A percentile compares a stretch with the other conserved stretches of the same genome.
Evolutionary conservation across 1,139 yeast species (phyloP).

Genomic region (Nakaseomyces sp.): DNA sequence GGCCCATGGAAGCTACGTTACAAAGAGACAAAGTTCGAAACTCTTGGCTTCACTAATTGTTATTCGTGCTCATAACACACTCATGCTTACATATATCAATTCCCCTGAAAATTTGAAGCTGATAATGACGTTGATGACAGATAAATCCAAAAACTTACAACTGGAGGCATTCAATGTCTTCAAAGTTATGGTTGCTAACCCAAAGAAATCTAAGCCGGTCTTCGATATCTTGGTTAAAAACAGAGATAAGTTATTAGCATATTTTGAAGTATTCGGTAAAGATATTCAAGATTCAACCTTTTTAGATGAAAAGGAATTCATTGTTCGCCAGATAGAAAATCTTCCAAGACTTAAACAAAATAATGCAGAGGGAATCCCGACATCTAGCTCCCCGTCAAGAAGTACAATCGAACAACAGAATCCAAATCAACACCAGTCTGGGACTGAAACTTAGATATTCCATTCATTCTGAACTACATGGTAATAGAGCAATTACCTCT

Average conservation of each 20-base stretch:
- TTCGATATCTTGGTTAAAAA: conserved; percentile 76
- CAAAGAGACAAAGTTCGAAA: conserved; percentile 83
- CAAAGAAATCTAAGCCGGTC: conserved; percentile 73
- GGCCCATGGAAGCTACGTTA: conserved; percentile 74
- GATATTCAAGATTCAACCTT: conserved; percentile 57
- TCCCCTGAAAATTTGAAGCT: conserved; percentile 75
- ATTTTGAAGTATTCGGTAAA: conserved; percentile 57
- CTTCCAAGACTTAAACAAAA: conserved; percentile 42
- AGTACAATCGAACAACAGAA: not conserved
- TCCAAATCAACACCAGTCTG: not conserved
- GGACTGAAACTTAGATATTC: not conserved
- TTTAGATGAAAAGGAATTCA: conserved; percentile 72
- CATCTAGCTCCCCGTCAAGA: conserved; percentile 1
- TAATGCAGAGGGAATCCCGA: not conserved
- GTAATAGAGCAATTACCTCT: not conserved
- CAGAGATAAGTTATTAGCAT: conserved; percentile 62
- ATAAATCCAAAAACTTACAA: conserved; percentile 81
- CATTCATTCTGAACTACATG: not conserved
- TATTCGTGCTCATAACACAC: conserved; percentile 58
- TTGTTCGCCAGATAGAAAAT: conserved; percentile 62
- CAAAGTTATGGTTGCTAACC: conserved; percentile 90
- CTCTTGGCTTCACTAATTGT: conserved; percentile 69
- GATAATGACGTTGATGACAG: conserved; percentile 78
- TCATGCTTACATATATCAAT: conserved; percentile 71
- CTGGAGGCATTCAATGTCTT: conserved; percentile 88